These are phyloP conservation scores for Fusarium continuum DNA, from an alignment of 2,329 filamentous ascomycete species.

Conservation along the genomic window DNA sequence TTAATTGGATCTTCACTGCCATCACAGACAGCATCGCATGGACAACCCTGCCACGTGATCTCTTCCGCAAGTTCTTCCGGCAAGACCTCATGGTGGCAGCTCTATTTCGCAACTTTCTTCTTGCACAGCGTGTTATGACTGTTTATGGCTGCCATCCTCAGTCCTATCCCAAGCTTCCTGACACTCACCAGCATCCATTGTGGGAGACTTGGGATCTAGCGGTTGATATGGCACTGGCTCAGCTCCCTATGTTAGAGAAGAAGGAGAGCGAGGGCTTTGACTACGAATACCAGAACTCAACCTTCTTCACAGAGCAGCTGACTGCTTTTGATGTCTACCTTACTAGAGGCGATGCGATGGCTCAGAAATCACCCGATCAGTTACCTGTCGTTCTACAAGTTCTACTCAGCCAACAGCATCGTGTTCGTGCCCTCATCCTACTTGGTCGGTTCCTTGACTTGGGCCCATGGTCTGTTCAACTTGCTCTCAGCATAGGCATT, in stretches of 20 bases:
- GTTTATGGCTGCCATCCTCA: constrained; percentile 96
- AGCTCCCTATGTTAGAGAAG: constrained; percentile 85
- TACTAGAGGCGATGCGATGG: constrained; percentile 78
- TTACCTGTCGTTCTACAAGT: constrained; percentile 96
- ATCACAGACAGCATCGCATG: constrained; percentile 99
- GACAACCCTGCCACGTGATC: constrained; percentile 88
- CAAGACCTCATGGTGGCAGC: constrained; percentile 99
- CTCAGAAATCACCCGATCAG: constrained; percentile 90
- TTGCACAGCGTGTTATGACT: constrained; percentile 94
- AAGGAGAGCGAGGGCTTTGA: constrained; percentile 76
- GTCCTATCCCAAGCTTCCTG: constrained; percentile 89
- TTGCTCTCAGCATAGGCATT: constrained; percentile 96
- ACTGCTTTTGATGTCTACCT: constrained; percentile 98
- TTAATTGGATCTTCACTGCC: constrained; percentile 99
- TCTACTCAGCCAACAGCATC: constrained; percentile 92
- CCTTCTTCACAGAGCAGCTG: constrained; percentile 96
- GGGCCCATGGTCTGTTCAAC: constrained; percentile 97
- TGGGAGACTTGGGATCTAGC: constrained; percentile 99
- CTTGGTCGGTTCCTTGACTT: constrained; percentile 94
- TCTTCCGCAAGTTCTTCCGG: constrained; percentile 96
- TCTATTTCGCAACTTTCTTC: constrained; percentile 92
- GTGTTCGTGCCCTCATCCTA: constrained; percentile 88
- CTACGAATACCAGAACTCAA: constrained; percentile 95
- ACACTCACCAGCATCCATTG: constrained; percentile 91
- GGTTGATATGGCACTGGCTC: constrained; percentile 91